Evolutionary conservation across 2,329 filamentous ascomycete genomes (phyloP).

Genomic region (Talaromyces amestolkiae): DNA sequence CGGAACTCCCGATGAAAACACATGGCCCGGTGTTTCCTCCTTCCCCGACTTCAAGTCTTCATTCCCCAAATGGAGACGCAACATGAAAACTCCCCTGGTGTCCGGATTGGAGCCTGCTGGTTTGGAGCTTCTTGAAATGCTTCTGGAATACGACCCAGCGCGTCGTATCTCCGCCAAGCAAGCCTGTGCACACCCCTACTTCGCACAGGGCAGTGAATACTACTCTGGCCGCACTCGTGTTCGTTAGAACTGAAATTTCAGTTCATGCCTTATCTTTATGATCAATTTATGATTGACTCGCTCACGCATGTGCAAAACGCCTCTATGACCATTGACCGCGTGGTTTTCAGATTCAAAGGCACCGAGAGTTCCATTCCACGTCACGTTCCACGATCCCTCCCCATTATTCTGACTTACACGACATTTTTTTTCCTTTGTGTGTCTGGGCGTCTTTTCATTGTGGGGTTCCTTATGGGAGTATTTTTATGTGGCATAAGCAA

Average conservation of each 20-base stretch:
- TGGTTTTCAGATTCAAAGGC: background rate
- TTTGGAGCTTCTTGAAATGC: constrained; percentile 54
- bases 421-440: constrained; percentile 1
- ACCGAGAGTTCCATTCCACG: background rate
- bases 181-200: constrained; percentile 80
- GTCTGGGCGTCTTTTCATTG: constrained; percentile 12
- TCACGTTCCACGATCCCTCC: background rate
- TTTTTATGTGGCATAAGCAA: constrained; percentile 14
- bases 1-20: constrained; percentile 76
- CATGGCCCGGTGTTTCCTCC: constrained; percentile 89
- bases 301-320: background rate
- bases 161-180: constrained; percentile 86
- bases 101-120: constrained; percentile 66
- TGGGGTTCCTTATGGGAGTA: constrained; percentile 14
- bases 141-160: constrained; percentile 85
- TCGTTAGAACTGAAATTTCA: constrained; percentile 37
- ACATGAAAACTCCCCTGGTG: constrained; percentile 67
- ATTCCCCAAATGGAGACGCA: constrained; percentile 85
- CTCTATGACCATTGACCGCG: background rate
- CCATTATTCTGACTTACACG: background rate
- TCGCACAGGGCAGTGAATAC: constrained; percentile 53
- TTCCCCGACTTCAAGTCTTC: constrained; percentile 91
- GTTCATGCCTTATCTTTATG: constrained; percentile 3
- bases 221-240: constrained; percentile 45
- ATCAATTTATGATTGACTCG: constrained; percentile 3